Base-by-base conservation (phyloP, 371 early-diverging fungal genomes). In the Encephalitozoon cuniculi region DNA sequence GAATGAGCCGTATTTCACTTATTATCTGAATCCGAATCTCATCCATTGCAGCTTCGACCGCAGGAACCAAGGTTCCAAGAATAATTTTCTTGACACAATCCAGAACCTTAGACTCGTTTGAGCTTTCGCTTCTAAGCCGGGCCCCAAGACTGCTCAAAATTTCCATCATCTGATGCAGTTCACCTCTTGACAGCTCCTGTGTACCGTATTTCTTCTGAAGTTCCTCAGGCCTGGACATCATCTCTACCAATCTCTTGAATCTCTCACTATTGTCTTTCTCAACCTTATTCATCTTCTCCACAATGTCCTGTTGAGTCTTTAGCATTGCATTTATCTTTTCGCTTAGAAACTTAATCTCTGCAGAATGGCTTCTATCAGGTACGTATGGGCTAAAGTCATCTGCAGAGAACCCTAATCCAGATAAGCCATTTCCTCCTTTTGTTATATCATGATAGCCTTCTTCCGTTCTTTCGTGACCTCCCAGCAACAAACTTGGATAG, bases 1-100 rank as follows among this genome's bases (percentile, higher is more conserved):
- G 64, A 21, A 84, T 68, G 0, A 75, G 26, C 26, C 65, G 43
- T 9, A 82, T 41, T 52, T 77, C 81, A 7, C 69, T 59, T 5
- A 82, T 23, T 11, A 82, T 54, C 68, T 84, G 85, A n/a, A 82
- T 59, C 12, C 77, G 32, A 12, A 83, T 81, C 67, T 84, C 85
- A 59, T 78, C 77, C 66, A 84, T 69, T 12, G 74, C 69, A 63
- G 77, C 80, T 65, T 84, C 85, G 0, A 84, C 46, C 7, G 63
- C 69, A 15, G 81, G 81, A 4, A 81, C 75, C 11, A 83, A 34
- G 4, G 41, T 53, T 9, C 79, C 75, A 30, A 78, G 23, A 23
- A 84, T 66, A 11, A 71, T 53, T 0, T 53, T 51, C 55, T 81
- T 83, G 1, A 77, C 43, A 71, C 52, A 49, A 5, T 73, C 44